Percentiles rank a stretch among this genome's conserved stretches.
Conservation (phyloP, 495 filamentous ascomycete species). For the Aspergillus sclerotioniger region DNA sequence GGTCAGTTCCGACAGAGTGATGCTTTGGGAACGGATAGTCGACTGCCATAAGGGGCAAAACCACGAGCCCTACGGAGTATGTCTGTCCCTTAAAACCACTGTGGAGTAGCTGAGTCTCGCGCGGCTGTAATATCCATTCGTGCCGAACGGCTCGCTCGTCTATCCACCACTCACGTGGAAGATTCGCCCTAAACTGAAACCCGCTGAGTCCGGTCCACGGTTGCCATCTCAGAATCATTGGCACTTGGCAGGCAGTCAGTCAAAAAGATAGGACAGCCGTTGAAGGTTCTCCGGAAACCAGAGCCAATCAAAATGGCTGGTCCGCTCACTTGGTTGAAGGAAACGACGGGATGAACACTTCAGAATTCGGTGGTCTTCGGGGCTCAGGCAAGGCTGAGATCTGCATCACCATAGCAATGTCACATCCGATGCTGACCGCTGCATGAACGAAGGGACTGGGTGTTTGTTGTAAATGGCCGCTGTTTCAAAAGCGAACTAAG, state of each 20-base stretch:
- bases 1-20: not conserved
- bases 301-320: not conserved
- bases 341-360: not conserved
- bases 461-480: not conserved
- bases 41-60: not conserved
- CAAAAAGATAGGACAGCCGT: not conserved
- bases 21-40: not conserved
- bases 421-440: not conserved
- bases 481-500: slow-evolving; percentile 1
- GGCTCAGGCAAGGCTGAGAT: not conserved
- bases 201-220: not conserved
- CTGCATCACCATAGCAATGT: not conserved
- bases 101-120: not conserved
- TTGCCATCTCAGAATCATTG: not conserved
- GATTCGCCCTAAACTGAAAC: not conserved
- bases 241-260: not conserved
- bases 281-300: not conserved
- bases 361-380: not conserved
- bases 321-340: not conserved
- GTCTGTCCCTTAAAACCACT: not conserved
- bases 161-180: not conserved
- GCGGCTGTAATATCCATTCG: not conserved
- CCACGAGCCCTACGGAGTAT: not conserved
- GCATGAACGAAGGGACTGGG: not conserved
- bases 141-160: not conserved